A percentile compares a stretch with the other conserved stretches of the same genome.
Conservation (phyloP, 441 rosid species). For the Lepidium campestre region DNA sequence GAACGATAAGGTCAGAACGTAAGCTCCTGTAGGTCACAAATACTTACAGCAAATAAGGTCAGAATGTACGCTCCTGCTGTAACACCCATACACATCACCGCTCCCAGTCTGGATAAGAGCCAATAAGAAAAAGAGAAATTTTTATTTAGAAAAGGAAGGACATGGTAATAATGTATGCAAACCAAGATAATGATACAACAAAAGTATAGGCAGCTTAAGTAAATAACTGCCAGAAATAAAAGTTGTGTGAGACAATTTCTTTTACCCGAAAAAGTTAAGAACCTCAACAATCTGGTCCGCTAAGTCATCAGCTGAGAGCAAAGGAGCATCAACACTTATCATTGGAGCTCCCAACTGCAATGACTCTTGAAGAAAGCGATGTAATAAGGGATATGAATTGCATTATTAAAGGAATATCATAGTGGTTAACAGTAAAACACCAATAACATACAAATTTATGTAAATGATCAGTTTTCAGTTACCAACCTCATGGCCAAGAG, state of each 20-base stretch:
- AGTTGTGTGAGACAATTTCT: not conserved
- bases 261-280: constrained; percentile 87
- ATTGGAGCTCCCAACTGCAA: constrained; percentile 97
- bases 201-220: not conserved
- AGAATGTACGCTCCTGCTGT: constrained; percentile 96
- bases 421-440: not conserved
- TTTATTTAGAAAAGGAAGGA: not conserved
- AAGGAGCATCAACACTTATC: constrained; percentile 44
- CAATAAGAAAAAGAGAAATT: constrained; percentile 1
- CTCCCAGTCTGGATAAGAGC: constrained; percentile 57
- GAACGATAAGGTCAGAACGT: not conserved
- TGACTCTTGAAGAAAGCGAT: constrained; percentile 55
- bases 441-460: not conserved
- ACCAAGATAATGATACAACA: not conserved
- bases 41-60: constrained; percentile 80
- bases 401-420: not conserved
- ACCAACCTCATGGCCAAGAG: constrained; percentile 97
- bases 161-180: too few relatives aligned
- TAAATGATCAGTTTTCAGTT: constrained; percentile 14
- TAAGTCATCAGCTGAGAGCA: constrained; percentile 78
- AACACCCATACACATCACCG: constrained; percentile 97
- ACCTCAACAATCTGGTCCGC: constrained; percentile 87
- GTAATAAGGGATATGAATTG: constrained; percentile 36
- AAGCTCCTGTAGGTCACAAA: not conserved
- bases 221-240: not conserved